Percentiles rank a stretch among this genome's conserved stretches.
Conservation (phyloP, 495 filamentous ascomycete genomes). For the Talaromyces thailandensis region DNA sequence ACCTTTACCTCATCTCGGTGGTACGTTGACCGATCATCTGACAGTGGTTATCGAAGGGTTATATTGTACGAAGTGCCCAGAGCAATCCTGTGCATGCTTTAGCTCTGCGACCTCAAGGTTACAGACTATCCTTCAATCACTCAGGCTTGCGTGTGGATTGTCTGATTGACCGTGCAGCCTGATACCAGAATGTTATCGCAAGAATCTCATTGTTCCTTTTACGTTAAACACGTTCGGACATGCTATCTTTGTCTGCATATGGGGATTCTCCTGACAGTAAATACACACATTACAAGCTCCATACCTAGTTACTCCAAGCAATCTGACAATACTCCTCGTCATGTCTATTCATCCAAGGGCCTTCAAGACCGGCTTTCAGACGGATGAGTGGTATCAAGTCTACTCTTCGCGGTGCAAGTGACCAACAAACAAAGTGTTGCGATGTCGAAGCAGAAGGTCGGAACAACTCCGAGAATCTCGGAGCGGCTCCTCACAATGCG, state of each 20-base stretch:
- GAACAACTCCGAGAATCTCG: conserved; percentile 3
- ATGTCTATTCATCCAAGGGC: neutral
- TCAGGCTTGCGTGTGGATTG: too few relatives aligned
- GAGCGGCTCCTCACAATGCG: neutral
- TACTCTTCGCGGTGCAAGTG: neutral
- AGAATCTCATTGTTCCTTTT: too few relatives aligned
- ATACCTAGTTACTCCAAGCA: neutral
- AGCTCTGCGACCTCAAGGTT: too few relatives aligned
- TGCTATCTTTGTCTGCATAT: too few relatives aligned
- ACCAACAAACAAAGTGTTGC: neutral
- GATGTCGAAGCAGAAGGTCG: neutral
- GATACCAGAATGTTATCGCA: too few relatives aligned
- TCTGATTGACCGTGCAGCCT: too few relatives aligned
- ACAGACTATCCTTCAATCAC: too few relatives aligned
- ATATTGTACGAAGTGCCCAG: neutral
- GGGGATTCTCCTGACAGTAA: neutral
- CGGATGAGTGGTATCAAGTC: neutral
- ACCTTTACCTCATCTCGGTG: neutral
- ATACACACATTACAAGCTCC: neutral
- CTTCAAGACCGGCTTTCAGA: neutral
- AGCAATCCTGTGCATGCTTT: neutral
- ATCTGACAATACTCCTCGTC: neutral
- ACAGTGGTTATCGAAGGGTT: neutral
- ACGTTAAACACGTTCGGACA: too few relatives aligned
- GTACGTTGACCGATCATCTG: neutral